Conservation (phyloP, 2,329 filamentous ascomycete species). For the Tolypocladium pustulatum region DNA sequence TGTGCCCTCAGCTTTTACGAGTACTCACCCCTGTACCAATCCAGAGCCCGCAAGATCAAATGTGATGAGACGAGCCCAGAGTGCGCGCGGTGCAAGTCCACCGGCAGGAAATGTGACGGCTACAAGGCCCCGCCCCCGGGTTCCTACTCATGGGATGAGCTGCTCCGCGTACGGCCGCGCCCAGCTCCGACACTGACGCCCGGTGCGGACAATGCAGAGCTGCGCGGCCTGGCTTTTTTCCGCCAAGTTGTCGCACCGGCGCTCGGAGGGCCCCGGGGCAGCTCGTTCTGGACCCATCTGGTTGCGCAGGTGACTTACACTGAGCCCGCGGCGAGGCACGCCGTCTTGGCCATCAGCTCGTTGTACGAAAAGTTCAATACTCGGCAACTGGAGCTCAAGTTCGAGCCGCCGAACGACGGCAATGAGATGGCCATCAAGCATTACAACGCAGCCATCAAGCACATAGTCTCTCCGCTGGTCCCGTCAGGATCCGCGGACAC, state of each 20-base stretch:
- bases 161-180: constrained; percentile 15
- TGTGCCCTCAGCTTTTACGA: not conserved
- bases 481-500: constrained; percentile 15
- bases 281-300: constrained; percentile 30
- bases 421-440: constrained; percentile 24
- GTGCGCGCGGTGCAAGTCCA: constrained; percentile 39
- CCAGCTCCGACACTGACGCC: constrained; percentile 11
- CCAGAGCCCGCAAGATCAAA: constrained; percentile 44
- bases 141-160: constrained; percentile 22
- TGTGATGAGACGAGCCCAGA: constrained; percentile 44
- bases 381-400: constrained; percentile 5
- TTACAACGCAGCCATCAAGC: constrained; percentile 29
- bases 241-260: constrained; percentile 23
- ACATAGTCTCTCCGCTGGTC: constrained; percentile 13
- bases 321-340: constrained; percentile 26
- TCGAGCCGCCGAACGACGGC: not conserved
- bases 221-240: constrained; percentile 26
- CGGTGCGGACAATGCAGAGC: constrained; percentile 9
- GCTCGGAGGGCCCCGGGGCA: constrained; percentile 23
- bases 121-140: constrained; percentile 27
- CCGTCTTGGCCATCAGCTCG: constrained; percentile 27
- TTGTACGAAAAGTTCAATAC: constrained; percentile 20
- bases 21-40: not conserved
- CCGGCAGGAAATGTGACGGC: constrained; percentile 43
- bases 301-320: constrained; percentile 25